Evolutionary conservation across 306 rosid species (phyloP).

Genomic region (Clitoria ternatea): DNA sequence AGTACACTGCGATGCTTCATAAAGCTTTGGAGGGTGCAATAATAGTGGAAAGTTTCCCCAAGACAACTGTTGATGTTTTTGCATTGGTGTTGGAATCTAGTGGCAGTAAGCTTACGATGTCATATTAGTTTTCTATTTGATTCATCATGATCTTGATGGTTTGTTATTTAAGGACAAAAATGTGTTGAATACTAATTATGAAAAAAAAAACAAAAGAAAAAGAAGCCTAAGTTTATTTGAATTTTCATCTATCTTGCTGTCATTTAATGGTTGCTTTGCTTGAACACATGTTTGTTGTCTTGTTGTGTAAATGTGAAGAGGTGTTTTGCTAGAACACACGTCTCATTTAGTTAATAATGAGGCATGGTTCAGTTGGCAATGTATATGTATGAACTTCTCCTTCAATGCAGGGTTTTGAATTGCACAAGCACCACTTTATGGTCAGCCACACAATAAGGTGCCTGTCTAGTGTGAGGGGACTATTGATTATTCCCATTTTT

Average conservation of each 20-base stretch:
- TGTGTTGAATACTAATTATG: background rate
- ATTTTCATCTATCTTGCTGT: background rate
- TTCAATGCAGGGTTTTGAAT: constrained; percentile 9
- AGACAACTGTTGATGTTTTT: constrained; percentile 93
- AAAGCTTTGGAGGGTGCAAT: constrained; percentile 95
- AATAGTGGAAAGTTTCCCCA: constrained; percentile 82
- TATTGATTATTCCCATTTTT: background rate
- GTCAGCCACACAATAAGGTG: background rate
- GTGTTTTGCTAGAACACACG: background rate
- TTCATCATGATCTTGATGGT: constrained; percentile 5
- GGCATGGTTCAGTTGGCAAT: background rate
- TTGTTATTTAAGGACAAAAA: background rate
- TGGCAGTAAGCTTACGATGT: constrained; percentile 67
- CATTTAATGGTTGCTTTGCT: background rate
- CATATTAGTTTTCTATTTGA: constrained; percentile 6
- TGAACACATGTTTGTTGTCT: constrained; percentile 6
- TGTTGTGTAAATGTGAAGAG: background rate
- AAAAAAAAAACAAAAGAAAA: background rate
- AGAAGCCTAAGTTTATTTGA: background rate
- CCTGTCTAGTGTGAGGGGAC: background rate
- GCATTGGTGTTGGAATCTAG: constrained; percentile 95
- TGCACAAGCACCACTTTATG: background rate
- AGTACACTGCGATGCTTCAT: constrained; percentile 76
- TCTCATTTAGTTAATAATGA: background rate
- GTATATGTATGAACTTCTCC: background rate